Evolutionary conservation across 768 basidiomycete genomes (phyloP).

Genomic region (Phylloporus arenicola): DNA sequence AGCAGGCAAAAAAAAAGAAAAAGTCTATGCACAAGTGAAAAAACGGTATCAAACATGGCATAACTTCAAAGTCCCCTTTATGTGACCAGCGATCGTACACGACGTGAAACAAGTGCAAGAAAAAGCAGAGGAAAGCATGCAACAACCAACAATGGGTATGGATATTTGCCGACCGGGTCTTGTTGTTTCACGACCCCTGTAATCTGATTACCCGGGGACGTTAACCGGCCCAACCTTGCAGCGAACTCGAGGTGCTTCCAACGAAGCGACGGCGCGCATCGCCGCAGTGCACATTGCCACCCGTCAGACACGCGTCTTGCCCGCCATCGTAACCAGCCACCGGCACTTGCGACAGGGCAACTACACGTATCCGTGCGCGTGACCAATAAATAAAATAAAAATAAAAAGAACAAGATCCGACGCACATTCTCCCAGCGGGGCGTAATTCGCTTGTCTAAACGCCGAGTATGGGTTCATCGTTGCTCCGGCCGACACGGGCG

Average conservation of each 20-base stretch:
- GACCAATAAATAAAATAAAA: neutral
- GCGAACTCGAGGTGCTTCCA: slow-evolving; percentile 21
- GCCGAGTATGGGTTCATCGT: slow-evolving; percentile 10
- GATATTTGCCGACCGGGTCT: neutral
- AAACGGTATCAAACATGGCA: slow-evolving; percentile 8
- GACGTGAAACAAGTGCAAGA: neutral
- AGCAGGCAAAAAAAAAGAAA: neutral
- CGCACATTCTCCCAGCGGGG: slow-evolving; percentile 24
- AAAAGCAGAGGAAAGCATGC: neutral
- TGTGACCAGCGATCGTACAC: slow-evolving; percentile 6
- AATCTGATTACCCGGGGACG: neutral
- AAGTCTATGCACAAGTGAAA: neutral
- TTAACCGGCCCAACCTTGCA: slow-evolving; percentile 28
- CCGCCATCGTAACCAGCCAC: slow-evolving; percentile 9
- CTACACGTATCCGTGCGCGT: neutral
- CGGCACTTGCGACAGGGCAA: slow-evolving; percentile 3
- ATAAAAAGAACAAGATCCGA: slow-evolving; percentile 13
- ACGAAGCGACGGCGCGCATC: slow-evolving; percentile 11
- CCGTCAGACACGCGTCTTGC: slow-evolving; percentile 7
- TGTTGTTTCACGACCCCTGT: neutral
- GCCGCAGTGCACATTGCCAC: neutral
- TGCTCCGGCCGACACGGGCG: slow-evolving; percentile 2
- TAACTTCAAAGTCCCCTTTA: slow-evolving; percentile 15
- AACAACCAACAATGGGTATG: neutral
- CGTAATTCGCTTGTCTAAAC: slow-evolving; percentile 16